Base-by-base conservation (phyloP, 345 rosid genomes). In the Linum tenue region DNA sequence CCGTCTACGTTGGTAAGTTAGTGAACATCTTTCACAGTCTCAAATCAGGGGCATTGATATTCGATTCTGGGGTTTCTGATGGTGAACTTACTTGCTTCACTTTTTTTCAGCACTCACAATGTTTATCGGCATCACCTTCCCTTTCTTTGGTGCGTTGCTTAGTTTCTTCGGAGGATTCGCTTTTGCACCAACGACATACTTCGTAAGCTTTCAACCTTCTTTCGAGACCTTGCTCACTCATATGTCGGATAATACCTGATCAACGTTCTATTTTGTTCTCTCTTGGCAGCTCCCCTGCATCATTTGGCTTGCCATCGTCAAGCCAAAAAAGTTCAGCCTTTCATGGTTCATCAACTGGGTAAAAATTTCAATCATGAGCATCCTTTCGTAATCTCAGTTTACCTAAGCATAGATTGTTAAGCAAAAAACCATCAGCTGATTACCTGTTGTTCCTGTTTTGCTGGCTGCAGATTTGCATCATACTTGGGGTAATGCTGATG, bases 161-260 rank as follows among this genome's bases (percentile, higher is more conserved):
- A 70, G 91, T 11, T 87, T 90, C 82, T 82, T 90, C 17, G 94
- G 96, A 67, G 94, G 91, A 73, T 87, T 87, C 56, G 94, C 88
- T 43, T 90, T 90, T 37, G 90, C 94, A 37, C 94, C 96, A 7
- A 84, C 91, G 0, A 70, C 89, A 38, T 90, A 85, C 63, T 86
- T 65, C 42, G 94, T 89, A 78, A 77, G 76, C 7, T 37, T 16
- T 60, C 0, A 1, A 56, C 59, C 22, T 10, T 5, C 10, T 15
- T 48, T 7, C 37, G 11, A 44, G 38, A 2, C 31, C 31, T 22
- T 22, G 0, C 9, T 48, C 53, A 14, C 14, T 37, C 16, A 22
- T 48, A 48, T 48, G 53, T 48, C 2, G 8, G 51, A 14, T 4
- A 8, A 2, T 43, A 4, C 3, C 16, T n/a, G 2, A 58, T 36